These are phyloP conservation scores for Albizia julibrissin DNA, from an alignment of 306 rosid genomes.

Conservation along the genomic window DNA sequence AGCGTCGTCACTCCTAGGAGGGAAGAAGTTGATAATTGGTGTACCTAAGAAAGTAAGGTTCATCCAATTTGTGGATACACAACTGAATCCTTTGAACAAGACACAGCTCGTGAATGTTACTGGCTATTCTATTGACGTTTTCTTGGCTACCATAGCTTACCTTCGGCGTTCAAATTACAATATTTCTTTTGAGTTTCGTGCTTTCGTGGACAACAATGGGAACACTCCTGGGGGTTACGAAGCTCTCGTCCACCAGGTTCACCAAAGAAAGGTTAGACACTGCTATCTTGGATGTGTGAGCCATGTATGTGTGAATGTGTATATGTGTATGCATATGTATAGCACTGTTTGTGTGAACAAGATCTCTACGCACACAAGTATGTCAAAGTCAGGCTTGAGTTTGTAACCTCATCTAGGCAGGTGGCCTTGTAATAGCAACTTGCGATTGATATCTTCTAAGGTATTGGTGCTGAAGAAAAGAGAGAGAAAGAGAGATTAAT, in stretches of 20 bases:
- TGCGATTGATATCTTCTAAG: too few species aligned
- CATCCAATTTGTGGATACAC: constrained; percentile 12
- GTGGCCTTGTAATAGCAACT: too few species aligned
- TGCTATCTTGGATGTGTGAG: neutral
- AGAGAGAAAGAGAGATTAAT: too few species aligned
- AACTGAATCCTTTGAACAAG: neutral
- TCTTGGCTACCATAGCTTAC: neutral
- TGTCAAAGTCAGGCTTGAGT: too few species aligned
- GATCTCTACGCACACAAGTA: neutral
- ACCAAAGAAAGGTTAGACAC: neutral
- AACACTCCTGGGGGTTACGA: neutral
- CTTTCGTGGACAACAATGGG: neutral
- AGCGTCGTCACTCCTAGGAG: neutral
- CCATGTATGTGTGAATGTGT: too few species aligned
- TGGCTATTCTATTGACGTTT: constrained; percentile 26
- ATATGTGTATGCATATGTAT: neutral
- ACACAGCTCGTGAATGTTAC: neutral
- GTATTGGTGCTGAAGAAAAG: too few species aligned
- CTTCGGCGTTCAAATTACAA: neutral
- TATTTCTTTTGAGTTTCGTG: constrained; percentile 17
- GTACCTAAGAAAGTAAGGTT: constrained; percentile 10
- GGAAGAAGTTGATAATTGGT: constrained; percentile 21
- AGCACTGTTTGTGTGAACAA: neutral
- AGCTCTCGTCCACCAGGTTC: neutral
- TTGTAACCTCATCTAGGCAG: too few species aligned